Base-by-base conservation (phyloP, 1,284 basidiomycete species). In the Leccinum subrobustum region DNA sequence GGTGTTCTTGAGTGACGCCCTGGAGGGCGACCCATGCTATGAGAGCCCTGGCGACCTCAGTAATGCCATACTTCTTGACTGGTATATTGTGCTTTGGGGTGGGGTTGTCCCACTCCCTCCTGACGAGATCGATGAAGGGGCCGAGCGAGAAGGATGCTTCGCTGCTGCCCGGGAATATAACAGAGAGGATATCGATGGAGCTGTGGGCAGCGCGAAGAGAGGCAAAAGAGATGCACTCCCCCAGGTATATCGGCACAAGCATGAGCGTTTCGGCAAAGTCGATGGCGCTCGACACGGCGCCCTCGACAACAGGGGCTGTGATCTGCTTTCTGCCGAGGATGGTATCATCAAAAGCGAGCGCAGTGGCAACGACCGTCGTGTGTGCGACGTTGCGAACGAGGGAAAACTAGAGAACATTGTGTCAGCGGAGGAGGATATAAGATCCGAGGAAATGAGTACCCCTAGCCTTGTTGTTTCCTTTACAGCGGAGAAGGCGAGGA, bases 11-110 rank as follows among this genome's bases (percentile, higher is more conserved):
- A 2, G 91, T 93, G 44, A 90, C 86, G 42, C 87, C 86, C 68
- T 92, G 90, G 47, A 93, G 75, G 1, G 88, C 84, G 3, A 86
- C 86, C 88, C 90, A 92, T 2, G 86, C 88, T 3, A 90, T 81
- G 16, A 92, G 79, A 0, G 88, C 91, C 62, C 83, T 79, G 27
- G 83, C 83, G 8, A 89, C 79, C 58, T 89, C 83, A 1, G 81
- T 82, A 20, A 91, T 76, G 4, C 85, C 83, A 65, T 84, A 89
- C 52, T 81, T 79, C 62, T 81, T 83, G 64, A 79, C 78, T 2
- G 89, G 88, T n/a, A 85, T 76, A 27, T 78, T 77, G 18, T 81
- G 80, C 23, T 79, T 79, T 20, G 77, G 76, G 3, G 77, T 78
- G 29, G 85, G 83, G 48, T 83, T 77, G 56, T 79, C 79, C 88